Base-by-base conservation (phyloP, 2,329 filamentous ascomycete genomes). In the Trematosphaeria pertusa region DNA sequence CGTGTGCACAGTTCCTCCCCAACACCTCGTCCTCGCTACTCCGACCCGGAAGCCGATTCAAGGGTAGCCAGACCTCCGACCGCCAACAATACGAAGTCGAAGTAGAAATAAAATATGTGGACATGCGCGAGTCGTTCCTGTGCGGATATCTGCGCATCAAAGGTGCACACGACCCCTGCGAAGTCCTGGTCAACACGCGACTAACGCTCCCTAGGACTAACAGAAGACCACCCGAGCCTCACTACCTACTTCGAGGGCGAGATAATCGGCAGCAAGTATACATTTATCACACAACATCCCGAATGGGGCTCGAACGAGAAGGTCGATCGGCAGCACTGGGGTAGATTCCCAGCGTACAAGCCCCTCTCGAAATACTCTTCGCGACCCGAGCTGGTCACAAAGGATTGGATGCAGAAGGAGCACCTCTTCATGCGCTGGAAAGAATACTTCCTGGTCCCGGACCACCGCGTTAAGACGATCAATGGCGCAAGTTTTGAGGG, bases 391-490 rank as follows among this genome's bases (percentile, higher is more conserved):
- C 84, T 81, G 61, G 82, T 78, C 53, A 82, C 77, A 76, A 86
- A 77, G 56, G 87, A 95, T 60, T 84, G 87, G 59, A 83, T 85
- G 37, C 88, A 95, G 67, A 81, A 86, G 54, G 92, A 97, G 60
- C 87, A 95, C 69, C 87, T 99, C 22, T 99, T 97, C 67, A 99
- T 99, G 94, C 86, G 94, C 50, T 99, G 94, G 94, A 99, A 99
- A 73, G 94, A 99, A 68, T 91, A 96, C 64, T 99, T 99, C 64
- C 78, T 99, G 0, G 94, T 99, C 0, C 94, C 94, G 1, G 92
- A 99, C 65, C 94, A 99, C 70, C 84, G 89, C 12, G 91, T 97
- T 15, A 84, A 87, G 51, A 95, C 89, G 9, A 96, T 99, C 52
- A 89, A 86, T 24, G 94, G 94, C 14, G 94, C 94, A 6, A 97